A percentile compares a stretch with the other conserved stretches of the same genome.
These are phyloP conservation scores for Ascochyta fabae DNA, from an alignment of 2,329 filamentous ascomycete species.

Conservation along the genomic window DNA sequence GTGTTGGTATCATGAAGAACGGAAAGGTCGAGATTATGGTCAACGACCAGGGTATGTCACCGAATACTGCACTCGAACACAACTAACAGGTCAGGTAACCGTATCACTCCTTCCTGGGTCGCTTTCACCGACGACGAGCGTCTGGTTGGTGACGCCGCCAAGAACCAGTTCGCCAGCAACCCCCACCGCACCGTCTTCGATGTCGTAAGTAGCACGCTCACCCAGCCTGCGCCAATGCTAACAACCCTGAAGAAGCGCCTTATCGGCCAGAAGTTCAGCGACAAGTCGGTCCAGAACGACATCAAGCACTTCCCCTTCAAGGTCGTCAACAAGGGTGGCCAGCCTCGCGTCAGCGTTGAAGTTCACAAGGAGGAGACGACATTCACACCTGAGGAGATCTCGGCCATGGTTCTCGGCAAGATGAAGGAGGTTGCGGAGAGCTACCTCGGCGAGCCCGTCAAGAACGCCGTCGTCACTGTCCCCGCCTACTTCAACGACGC, in stretches of 20 bases:
- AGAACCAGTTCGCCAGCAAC: slow-evolving; percentile 58
- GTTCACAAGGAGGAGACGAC: slow-evolving; percentile 70
- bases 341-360: slow-evolving; percentile 82
- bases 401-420: slow-evolving; percentile 71
- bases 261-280: slow-evolving; percentile 59
- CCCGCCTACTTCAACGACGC: slow-evolving; percentile 99
- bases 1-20: slow-evolving; percentile 74
- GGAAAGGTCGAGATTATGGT: slow-evolving; percentile 53
- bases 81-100: slow-evolving; percentile 48
- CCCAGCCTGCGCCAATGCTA: slow-evolving; percentile 15
- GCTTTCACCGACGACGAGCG: slow-evolving; percentile 97
- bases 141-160: slow-evolving; percentile 86
- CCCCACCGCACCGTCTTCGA: slow-evolving; percentile 58
- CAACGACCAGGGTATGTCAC: slow-evolving; percentile 51
- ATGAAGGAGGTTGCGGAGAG: slow-evolving; percentile 84
- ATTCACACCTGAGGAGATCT: slow-evolving; percentile 82
- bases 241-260: slow-evolving; percentile 55
- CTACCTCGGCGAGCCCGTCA: slow-evolving; percentile 82
- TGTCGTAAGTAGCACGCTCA: slow-evolving; percentile 39
- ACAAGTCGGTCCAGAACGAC: slow-evolving; percentile 81
- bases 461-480: slow-evolving; percentile 89
- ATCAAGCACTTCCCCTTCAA: slow-evolving; percentile 99
- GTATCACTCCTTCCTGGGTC: slow-evolving; percentile 73
- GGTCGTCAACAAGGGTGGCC: slow-evolving; percentile 86
- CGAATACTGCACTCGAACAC: background rate